A percentile compares a stretch with the other conserved stretches of the same genome.
These are phyloP conservation scores for Serendipita sp. DNA, from an alignment of 768 basidiomycete genomes.

Conservation along the genomic window DNA sequence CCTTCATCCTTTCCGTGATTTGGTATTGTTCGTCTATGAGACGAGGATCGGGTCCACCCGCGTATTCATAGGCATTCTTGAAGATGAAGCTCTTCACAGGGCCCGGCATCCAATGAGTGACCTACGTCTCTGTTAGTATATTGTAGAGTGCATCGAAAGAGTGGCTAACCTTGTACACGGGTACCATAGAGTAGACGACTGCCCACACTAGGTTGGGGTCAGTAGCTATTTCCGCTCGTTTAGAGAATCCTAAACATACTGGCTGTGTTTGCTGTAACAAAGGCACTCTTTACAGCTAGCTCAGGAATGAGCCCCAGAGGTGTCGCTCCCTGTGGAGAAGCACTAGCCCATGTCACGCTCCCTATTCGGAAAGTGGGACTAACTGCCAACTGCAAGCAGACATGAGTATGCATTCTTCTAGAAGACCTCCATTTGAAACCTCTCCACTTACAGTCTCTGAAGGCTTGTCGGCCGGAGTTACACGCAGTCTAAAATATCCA, in stretches of 20 bases:
- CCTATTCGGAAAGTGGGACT: conserved; percentile 11
- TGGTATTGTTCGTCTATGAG: conserved; percentile 2
- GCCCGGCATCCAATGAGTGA: conserved; percentile 11
- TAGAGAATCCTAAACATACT: not conserved
- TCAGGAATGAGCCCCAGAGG: conserved; percentile 9
- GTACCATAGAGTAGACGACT: conserved; percentile 11
- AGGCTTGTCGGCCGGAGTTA: conserved; percentile 7
- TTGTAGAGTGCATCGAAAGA: not conserved
- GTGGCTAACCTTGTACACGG: conserved; percentile 7
- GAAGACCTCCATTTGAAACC: no score
- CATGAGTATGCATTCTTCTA: not conserved
- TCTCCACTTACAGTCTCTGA: not conserved
- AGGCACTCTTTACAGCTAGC: conserved; percentile 7
- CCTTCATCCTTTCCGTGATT: conserved; percentile 1
- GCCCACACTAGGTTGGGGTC: not conserved
- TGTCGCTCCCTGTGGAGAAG: conserved; percentile 11
- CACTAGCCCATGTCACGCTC: conserved; percentile 8
- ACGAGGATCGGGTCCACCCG: conserved; percentile 7
- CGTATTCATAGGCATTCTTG: conserved; percentile 8
- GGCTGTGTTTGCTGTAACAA: conserved; percentile 7
- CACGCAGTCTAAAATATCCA: conserved; percentile 11
- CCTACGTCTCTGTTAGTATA: not conserved
- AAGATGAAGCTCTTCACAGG: conserved; percentile 10
- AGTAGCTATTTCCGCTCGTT: not conserved
- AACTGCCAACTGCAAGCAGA: conserved; percentile 1